Conservation (phyloP, 768 basidiomycete genomes). For the Lentinula aciculospora region DNA sequence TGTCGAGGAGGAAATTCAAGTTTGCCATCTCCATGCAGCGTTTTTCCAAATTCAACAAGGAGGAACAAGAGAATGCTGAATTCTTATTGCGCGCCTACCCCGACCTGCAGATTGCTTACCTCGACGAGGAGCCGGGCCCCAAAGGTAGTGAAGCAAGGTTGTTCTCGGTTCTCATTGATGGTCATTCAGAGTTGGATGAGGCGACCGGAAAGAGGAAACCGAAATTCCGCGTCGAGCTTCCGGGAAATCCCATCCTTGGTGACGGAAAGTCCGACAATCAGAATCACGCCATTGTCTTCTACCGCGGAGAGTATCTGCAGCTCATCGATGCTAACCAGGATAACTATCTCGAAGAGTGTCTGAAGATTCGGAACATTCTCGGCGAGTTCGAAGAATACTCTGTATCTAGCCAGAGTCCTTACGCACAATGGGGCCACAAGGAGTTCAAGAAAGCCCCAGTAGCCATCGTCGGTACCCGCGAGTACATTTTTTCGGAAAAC, state of each 20-base stretch:
- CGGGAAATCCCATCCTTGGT: conserved; percentile 97
- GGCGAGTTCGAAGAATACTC: conserved; percentile 97
- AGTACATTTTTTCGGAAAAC: conserved; percentile 99
- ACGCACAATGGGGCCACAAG: conserved; percentile 93
- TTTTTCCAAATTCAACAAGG: conserved; percentile 98
- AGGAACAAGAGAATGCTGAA: conserved; percentile 97
- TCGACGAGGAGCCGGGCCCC: conserved; percentile 91
- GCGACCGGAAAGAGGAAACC: conserved; percentile 85
- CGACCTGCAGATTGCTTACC: conserved; percentile 95
- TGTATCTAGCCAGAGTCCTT: conserved; percentile 88
- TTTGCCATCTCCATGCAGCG: conserved; percentile 98
- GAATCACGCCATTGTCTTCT: conserved; percentile 99
- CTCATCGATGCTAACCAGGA: conserved; percentile 99
- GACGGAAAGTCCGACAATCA: conserved; percentile 99
- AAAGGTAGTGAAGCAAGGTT: conserved; percentile 85
- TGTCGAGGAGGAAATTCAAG: conserved; percentile 98
- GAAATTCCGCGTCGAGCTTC: conserved; percentile 96
- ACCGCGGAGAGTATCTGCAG: conserved; percentile 97
- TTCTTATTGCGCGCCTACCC: conserved; percentile 97
- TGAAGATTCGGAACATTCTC: conserved; percentile 96
- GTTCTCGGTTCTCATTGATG: conserved; percentile 93
- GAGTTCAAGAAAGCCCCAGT: conserved; percentile 89
- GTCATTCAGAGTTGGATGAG: conserved; percentile 92
- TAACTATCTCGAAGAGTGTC: conserved; percentile 97
- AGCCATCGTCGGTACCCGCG: conserved; percentile 96